Percentiles rank a stretch among this genome's conserved stretches.
phyloP scores from a whole-genome alignment of 352 stramenopile species.

The Phytophthora meadii region DNA sequence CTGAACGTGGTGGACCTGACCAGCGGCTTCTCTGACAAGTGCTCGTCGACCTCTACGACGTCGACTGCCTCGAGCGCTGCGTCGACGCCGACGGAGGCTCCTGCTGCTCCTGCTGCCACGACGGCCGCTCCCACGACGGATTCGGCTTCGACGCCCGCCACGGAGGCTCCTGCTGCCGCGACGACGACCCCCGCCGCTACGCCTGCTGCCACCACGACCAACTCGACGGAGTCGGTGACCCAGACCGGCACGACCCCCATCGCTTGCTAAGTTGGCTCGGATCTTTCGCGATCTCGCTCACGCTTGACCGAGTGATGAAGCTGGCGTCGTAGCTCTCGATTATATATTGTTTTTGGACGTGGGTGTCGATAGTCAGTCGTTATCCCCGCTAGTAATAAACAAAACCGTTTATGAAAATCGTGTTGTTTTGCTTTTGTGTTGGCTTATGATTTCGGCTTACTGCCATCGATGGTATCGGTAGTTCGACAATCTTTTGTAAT shows the following conservation, averaged over 20 bases:
- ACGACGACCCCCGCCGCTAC: slow-evolving; percentile 15
- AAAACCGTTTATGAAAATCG: too few relatives aligned
- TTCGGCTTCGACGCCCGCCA: slow-evolving; percentile 2
- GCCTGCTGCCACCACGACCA: slow-evolving; percentile 18
- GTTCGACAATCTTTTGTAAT: too few relatives aligned
- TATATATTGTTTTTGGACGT: slow-evolving; percentile 4
- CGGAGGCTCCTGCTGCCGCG: slow-evolving; percentile 13
- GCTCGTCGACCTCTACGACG: slow-evolving; percentile 18
- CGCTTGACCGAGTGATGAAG: background rate
- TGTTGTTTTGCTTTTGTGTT: too few relatives aligned
- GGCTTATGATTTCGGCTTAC: too few relatives aligned
- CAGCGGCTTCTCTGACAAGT: slow-evolving; percentile 33
- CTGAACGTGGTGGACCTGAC: slow-evolving; percentile 36
- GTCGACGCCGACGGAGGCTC: slow-evolving; percentile 3
- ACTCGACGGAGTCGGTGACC: slow-evolving; percentile 17
- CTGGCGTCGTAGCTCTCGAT: background rate
- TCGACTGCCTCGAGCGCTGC: slow-evolving; percentile 6
- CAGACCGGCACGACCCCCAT: slow-evolving; percentile 13
- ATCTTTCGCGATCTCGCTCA: background rate
- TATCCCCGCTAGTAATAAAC: too few relatives aligned
- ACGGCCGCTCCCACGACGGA: slow-evolving; percentile 6
- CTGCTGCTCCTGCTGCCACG: slow-evolving; percentile 7
- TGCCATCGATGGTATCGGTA: too few relatives aligned
- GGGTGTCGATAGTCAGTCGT: background rate
- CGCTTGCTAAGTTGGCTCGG: slow-evolving; percentile 20